A percentile compares a stretch with the other conserved stretches of the same genome.
Evolutionary conservation across 192 early-diverging fungal species (phyloP).

Genomic region (Coemansia sp.): DNA sequence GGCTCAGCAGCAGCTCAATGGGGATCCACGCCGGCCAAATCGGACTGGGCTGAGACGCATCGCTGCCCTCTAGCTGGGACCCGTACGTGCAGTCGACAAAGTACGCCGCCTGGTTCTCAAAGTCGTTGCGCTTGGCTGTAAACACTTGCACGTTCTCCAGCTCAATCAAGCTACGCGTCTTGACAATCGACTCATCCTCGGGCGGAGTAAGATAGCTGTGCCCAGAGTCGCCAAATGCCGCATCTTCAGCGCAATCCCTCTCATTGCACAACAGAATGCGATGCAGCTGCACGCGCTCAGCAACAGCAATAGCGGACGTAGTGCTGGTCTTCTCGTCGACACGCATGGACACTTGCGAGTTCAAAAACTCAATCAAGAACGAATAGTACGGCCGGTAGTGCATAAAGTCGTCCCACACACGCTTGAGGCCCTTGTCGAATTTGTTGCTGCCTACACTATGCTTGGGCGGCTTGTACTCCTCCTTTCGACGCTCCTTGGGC

Average conservation of each 20-base stretch:
- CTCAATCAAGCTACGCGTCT: constrained; percentile 56
- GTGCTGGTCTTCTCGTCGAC: constrained; percentile 51
- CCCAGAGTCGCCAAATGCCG: background rate
- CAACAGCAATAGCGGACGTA: constrained; percentile 45
- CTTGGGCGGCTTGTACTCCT: constrained; percentile 29
- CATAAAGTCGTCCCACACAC: constrained; percentile 56
- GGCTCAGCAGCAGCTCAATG: constrained; percentile 58
- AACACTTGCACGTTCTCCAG: constrained; percentile 58
- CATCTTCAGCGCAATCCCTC: constrained; percentile 5
- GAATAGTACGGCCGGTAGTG: constrained; percentile 52
- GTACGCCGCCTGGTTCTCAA: constrained; percentile 46
- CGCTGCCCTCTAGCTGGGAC: constrained; percentile 21
- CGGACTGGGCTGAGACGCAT: constrained; percentile 30
- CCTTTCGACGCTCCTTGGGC: constrained; percentile 23
- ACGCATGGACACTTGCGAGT: constrained; percentile 57
- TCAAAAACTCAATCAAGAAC: constrained; percentile 57
- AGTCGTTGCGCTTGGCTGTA: constrained; percentile 48
- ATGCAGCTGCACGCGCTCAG: constrained; percentile 52
- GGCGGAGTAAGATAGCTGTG: constrained; percentile 24
- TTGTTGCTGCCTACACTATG: constrained; percentile 29
- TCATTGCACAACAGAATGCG: constrained; percentile 50
- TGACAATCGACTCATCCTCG: constrained; percentile 56
- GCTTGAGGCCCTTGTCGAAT: constrained; percentile 45
- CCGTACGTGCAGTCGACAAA: constrained; percentile 59
- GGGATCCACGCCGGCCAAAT: constrained; percentile 60